phyloP scores from a whole-genome alignment of 495 filamentous ascomycete genomes.

The Glutinoglossum americanum region DNA sequence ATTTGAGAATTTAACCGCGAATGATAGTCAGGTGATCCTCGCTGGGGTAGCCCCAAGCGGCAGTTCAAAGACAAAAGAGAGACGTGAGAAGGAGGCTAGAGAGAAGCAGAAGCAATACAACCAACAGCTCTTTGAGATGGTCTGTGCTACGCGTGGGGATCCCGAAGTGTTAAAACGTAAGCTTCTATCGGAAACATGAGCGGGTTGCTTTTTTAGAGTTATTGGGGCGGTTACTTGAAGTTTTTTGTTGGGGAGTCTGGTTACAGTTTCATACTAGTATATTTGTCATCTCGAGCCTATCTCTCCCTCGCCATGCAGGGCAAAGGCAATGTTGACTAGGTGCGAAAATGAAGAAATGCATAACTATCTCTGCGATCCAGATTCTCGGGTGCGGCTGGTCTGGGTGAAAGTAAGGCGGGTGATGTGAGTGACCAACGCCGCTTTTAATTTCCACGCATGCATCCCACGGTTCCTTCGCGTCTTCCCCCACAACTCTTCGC shows the following conservation, averaged over 20 bases:
- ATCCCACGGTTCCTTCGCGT: background rate
- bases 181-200: background rate
- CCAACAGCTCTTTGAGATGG: constrained; percentile 48
- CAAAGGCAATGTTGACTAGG: too few species aligned
- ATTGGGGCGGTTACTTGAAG: constrained; percentile 10
- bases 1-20: constrained; percentile 85
- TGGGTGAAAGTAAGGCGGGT: background rate
- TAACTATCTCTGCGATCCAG: background rate
- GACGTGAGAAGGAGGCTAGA: constrained; percentile 65
- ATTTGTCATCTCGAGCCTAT: background rate
- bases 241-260: background rate
- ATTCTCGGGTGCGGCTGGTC: background rate
- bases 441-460: background rate
- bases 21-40: constrained; percentile 60
- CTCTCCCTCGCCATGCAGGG: background rate
- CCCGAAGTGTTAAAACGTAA: constrained; percentile 23
- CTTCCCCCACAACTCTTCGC: too few species aligned
- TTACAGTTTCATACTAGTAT: too few species aligned
- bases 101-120: constrained; percentile 58
- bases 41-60: constrained; percentile 82
- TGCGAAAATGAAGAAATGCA: too few species aligned
- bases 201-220: background rate
- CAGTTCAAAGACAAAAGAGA: constrained; percentile 78
- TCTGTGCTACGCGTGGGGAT: constrained; percentile 65
- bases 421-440: background rate